A percentile compares a stretch with the other conserved stretches of the same genome.
phyloP scores from a whole-genome alignment of 768 basidiomycete species.

The Tulasnella calospora region DNA sequence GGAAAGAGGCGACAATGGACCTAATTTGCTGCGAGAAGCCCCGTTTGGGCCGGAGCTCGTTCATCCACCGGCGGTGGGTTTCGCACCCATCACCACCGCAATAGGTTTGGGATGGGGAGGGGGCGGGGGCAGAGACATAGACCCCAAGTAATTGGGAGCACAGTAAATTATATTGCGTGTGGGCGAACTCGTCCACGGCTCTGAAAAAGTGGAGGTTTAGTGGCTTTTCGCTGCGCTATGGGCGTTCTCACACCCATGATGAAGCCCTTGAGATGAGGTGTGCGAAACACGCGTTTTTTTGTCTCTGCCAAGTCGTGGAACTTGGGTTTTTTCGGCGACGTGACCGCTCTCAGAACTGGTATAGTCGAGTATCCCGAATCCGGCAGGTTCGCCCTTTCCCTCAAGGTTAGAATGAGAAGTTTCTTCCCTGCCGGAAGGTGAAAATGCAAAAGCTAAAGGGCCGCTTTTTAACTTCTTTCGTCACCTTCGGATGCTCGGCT shows the following conservation, averaged over 20 bases:
- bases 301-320: neutral
- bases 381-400: neutral
- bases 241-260: neutral
- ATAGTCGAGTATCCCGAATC: neutral
- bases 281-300: neutral
- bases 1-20: neutral
- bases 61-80: neutral
- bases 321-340: neutral
- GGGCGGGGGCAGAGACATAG: neutral
- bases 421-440: neutral
- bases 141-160: neutral
- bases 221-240: neutral
- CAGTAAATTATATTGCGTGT: neutral
- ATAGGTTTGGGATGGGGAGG: neutral
- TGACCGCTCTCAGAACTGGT: neutral
- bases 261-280: constrained; percentile 2
- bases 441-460: neutral
- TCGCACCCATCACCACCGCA: neutral
- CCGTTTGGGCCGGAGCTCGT: neutral
- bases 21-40: neutral
- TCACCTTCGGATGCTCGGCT: neutral
- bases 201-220: neutral
- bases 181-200: neutral
- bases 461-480: neutral
- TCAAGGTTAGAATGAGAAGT: constrained; percentile 1